phyloP scores from a whole-genome alignment of 306 rosid genomes.

The Albizia julibrissin region DNA sequence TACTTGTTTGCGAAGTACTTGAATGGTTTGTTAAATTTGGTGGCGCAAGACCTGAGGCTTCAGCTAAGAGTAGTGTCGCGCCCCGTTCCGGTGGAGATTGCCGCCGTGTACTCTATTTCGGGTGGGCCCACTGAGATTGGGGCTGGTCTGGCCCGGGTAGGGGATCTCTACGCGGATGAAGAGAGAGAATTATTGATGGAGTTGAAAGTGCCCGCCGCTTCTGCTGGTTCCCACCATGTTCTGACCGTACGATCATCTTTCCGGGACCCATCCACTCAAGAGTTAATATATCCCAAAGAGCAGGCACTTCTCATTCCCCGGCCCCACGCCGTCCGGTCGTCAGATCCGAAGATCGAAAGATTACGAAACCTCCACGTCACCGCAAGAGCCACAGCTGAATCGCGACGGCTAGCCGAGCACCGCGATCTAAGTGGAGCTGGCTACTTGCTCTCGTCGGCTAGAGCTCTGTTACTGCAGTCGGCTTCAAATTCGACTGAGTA shows the following conservation, averaged over 20 bases:
- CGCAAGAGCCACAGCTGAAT: slow-evolving; percentile 74
- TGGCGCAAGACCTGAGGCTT: slow-evolving; percentile 66
- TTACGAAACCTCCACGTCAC: slow-evolving; percentile 72
- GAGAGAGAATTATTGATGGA: slow-evolving; percentile 71
- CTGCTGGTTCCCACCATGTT: slow-evolving; percentile 61
- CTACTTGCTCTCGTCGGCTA: slow-evolving; percentile 73
- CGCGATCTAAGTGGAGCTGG: slow-evolving; percentile 59
- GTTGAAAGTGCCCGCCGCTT: slow-evolving; percentile 59
- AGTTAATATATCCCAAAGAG: slow-evolving; percentile 49
- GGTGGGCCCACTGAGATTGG: slow-evolving; percentile 52
- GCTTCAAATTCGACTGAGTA: slow-evolving; percentile 50
- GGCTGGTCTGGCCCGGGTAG: slow-evolving; percentile 47
- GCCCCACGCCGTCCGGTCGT: slow-evolving; percentile 64
- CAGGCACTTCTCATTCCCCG: slow-evolving; percentile 62
- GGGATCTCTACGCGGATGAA: slow-evolving; percentile 70
- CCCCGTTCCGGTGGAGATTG: slow-evolving; percentile 55
- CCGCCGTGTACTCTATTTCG: slow-evolving; percentile 60
- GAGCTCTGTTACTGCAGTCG: slow-evolving; percentile 57
- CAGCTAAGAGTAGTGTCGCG: slow-evolving; percentile 60
- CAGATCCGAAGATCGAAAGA: slow-evolving; percentile 49
- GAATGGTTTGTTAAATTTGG: slow-evolving; percentile 53
- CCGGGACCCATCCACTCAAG: slow-evolving; percentile 62
- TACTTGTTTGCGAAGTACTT: slow-evolving; percentile 49
- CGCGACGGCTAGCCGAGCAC: slow-evolving; percentile 55
- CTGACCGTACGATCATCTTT: slow-evolving; percentile 62